Conservation (phyloP, 1,284 basidiomycete genomes). For the Sanghuangporus sanghuang region DNA sequence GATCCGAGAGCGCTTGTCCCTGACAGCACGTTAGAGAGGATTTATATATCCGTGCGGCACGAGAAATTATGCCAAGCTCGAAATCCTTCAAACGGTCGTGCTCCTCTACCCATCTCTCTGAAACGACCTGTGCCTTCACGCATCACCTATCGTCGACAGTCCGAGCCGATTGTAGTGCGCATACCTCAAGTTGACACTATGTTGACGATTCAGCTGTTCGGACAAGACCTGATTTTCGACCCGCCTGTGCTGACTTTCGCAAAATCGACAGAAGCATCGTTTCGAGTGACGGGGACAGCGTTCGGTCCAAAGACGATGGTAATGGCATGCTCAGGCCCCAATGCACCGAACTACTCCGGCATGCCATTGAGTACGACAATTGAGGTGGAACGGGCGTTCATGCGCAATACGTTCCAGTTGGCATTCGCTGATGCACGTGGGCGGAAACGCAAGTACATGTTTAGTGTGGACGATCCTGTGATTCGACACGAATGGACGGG, state of each 20-base stretch:
- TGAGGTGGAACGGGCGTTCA: slow-evolving; percentile 84
- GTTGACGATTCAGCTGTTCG: slow-evolving; percentile 76
- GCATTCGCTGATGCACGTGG: slow-evolving; percentile 73
- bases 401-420: slow-evolving; percentile 90
- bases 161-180: slow-evolving; percentile 77
- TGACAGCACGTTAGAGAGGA: slow-evolving; percentile 67
- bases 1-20: slow-evolving; percentile 67
- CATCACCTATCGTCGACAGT: slow-evolving; percentile 81
- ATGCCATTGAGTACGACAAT: slow-evolving; percentile 74
- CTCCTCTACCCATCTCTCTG: slow-evolving; percentile 57
- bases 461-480: slow-evolving; percentile 78
- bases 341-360: slow-evolving; percentile 75
- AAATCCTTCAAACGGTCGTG: slow-evolving; percentile 35
- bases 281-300: slow-evolving; percentile 77
- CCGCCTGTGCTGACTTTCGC: slow-evolving; percentile 77
- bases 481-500: slow-evolving; percentile 72
- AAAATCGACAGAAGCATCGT: slow-evolving; percentile 73
- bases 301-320: slow-evolving; percentile 80
- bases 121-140: slow-evolving; percentile 70
- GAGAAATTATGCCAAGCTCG: slow-evolving; percentile 74
- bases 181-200: slow-evolving; percentile 77
- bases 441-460: slow-evolving; percentile 83
- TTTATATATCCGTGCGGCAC: slow-evolving; percentile 71
- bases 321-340: slow-evolving; percentile 74
- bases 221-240: slow-evolving; percentile 83